phyloP scores from a whole-genome alignment of 2,329 filamentous ascomycete species.

The Dactylellina parvicollis region DNA sequence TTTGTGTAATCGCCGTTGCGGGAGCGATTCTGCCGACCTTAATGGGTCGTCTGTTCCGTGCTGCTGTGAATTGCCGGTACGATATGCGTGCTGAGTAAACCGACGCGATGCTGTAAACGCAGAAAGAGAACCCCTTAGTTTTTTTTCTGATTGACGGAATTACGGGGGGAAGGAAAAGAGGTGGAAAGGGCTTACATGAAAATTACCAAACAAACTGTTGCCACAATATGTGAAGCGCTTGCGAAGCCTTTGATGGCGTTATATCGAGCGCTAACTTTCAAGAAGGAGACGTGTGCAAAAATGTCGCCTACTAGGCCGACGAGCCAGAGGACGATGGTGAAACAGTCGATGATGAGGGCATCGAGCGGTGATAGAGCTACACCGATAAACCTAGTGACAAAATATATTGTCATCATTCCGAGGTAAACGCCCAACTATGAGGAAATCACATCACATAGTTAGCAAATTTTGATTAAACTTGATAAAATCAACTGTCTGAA shows the following conservation, averaged over 20 bases:
- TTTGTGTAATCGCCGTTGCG: no score
- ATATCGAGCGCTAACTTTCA: neutral
- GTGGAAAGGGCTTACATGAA: conserved; percentile 8
- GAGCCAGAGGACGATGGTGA: neutral
- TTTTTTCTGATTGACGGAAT: neutral
- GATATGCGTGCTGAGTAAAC: neutral
- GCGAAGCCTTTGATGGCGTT: neutral
- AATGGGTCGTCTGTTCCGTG: no score
- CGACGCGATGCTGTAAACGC: neutral
- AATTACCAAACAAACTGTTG: neutral
- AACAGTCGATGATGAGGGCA: neutral
- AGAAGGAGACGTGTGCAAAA: neutral
- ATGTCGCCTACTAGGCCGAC: neutral
- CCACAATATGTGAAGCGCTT: neutral
- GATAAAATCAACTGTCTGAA: no score
- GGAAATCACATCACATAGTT: neutral
- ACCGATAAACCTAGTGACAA: neutral
- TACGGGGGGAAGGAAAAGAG: neutral
- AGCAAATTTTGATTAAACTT: neutral
- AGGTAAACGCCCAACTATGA: conserved; percentile 3
- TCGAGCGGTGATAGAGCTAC: neutral
- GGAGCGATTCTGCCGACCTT: no score
- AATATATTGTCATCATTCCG: neutral
- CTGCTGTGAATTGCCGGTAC: conserved; percentile 7
- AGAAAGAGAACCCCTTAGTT: neutral